Base-by-base conservation (phyloP, 2,329 filamentous ascomycete genomes). In the Pseudogymnoascus sp. region DNA sequence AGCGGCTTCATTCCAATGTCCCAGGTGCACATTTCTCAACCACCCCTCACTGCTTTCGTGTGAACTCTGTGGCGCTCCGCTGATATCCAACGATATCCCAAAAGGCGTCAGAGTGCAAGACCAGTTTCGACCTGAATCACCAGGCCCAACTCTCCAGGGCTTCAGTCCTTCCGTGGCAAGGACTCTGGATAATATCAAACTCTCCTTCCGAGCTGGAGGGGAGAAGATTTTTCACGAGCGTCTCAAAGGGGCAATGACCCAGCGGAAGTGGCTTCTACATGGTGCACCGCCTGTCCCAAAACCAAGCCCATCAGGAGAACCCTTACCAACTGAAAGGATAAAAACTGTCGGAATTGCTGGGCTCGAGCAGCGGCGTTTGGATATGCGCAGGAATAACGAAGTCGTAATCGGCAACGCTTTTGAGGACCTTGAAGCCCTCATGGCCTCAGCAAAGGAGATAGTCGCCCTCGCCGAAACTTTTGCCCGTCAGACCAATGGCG, bases 361-460 rank as follows among this genome's bases (percentile, higher is more conserved):
- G 0, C 80, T 99, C 1, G 94, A 99, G 72, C 87, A 91, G 68
- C 85, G 91, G 64, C 90, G 91, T 0, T 75, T 93, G 5, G 90
- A 92, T 67, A 84, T 91, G 70, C 88, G 91, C 62, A 93, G 90
- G 75, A 96, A 96, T 73, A 97, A 97, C 68, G 91, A 97, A 73
- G 76, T 91, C 8, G 87, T 97, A 58, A 96, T 99, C 65, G 93
- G 93, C 25, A 91, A 84, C 65, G 92, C 94, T 0, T 99, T 99
- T 69, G 93, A 97, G 71, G 94, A 99, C 70, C 82, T 99, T 0
- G 93, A 97, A 71, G 92, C 94, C 3, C 79, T 99, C 37, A 99
- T 97, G 93, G 91, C 92, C 2, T 97, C 93, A 3, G 94, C 94
- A 4, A 97, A 97, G 71, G 91, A 99, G 71, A 91, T 99, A 57